Evolutionary conservation across 768 basidiomycete species (phyloP).

Genomic region (Boletus insuetus): DNA sequence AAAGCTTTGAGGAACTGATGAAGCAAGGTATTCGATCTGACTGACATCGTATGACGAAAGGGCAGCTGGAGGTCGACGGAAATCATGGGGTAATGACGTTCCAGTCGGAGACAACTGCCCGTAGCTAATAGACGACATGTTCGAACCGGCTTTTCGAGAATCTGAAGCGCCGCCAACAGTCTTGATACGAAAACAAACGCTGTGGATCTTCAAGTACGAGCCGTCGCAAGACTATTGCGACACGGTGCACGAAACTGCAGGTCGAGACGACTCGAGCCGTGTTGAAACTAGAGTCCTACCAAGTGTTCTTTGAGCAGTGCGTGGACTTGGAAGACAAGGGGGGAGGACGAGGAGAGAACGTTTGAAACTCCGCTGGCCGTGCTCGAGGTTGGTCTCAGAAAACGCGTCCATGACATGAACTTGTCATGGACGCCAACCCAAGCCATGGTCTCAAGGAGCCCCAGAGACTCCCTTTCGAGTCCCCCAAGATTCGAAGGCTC

Average conservation of each 20-base stretch:
- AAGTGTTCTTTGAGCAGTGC: conserved; percentile 5
- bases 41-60: conserved; percentile 33
- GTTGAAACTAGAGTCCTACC: conserved; percentile 4
- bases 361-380: conserved; percentile 34
- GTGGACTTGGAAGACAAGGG: conserved; percentile 13
- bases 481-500: conserved; percentile 44
- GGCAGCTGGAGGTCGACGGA: conserved; percentile 26
- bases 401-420: conserved; percentile 5
- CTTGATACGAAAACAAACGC: conserved; percentile 2
- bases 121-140: conserved; percentile 29
- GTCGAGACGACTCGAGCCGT: conserved; percentile 1
- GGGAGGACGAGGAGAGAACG: conserved; percentile 22
- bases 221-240: not conserved
- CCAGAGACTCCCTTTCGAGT: conserved; percentile 51
- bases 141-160: conserved; percentile 2
- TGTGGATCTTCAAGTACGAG: conserved; percentile 3
- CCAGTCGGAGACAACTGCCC: conserved; percentile 26
- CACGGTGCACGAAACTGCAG: conserved; percentile 4
- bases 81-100: conserved; percentile 25
- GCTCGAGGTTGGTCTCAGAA: conserved; percentile 10
- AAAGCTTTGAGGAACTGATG: conserved; percentile 20
- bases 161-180: conserved; percentile 5
- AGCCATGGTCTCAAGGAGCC: conserved; percentile 41
- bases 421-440: conserved; percentile 24
- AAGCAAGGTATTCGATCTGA: conserved; percentile 19